phyloP scores from a whole-genome alignment of 148 eudicot genomes.

The Salicornia ramosissima region DNA sequence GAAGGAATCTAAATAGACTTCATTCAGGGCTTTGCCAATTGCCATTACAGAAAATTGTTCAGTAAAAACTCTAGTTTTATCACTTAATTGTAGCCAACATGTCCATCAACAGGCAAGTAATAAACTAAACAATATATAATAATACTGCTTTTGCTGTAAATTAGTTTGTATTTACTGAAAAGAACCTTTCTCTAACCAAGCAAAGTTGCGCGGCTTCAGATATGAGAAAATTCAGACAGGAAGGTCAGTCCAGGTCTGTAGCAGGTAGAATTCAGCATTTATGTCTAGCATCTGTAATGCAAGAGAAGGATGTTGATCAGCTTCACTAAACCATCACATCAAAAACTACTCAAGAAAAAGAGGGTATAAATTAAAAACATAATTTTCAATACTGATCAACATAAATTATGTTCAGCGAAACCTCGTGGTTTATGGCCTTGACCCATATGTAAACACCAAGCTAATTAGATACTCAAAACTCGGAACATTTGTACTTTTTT shows the following conservation, averaged over 20 bases:
- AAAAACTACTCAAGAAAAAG: no score
- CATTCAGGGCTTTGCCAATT: constrained; percentile 48
- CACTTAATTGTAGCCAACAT: background rate
- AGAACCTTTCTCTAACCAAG: background rate
- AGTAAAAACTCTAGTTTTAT: background rate
- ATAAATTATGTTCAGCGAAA: background rate
- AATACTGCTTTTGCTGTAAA: constrained; percentile 4
- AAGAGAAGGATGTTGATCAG: background rate
- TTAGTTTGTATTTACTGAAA: constrained; percentile 13
- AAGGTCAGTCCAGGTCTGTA: constrained; percentile 5
- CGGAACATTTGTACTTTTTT: no score
- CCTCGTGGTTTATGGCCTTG: background rate
- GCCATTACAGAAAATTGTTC: background rate
- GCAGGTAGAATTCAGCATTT: background rate
- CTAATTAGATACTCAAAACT: no score
- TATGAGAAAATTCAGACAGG: constrained; percentile 1
- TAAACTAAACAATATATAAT: background rate
- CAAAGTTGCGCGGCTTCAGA: background rate
- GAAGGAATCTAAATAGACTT: constrained; percentile 33
- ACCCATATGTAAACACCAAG: background rate
- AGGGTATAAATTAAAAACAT: background rate
- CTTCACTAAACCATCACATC: constrained; percentile 5
- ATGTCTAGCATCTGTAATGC: constrained; percentile 9
- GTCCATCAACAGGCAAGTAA: constrained; percentile 5
- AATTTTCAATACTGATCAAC: background rate